phyloP scores from a whole-genome alignment of 1,284 basidiomycete species.

The Filobasidium uniguttulatum region DNA sequence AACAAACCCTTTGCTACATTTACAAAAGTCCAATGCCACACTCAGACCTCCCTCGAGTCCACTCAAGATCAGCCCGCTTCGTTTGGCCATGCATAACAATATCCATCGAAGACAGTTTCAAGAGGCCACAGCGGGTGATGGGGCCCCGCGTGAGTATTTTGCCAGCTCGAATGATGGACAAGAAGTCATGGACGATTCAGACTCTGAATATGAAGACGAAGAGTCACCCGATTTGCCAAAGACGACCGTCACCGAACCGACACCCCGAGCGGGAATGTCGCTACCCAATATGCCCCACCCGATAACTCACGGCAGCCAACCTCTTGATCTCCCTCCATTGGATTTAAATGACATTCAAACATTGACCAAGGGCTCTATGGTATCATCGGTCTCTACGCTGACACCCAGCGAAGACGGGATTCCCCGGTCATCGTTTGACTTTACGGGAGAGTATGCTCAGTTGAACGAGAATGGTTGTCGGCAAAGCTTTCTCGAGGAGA shows the following conservation, averaged over 20 bases:
- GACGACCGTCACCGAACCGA: neutral
- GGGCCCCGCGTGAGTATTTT: too few relatives aligned
- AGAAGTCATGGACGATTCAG: neutral
- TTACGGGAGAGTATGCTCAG: constrained; percentile 60
- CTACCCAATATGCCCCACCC: too few relatives aligned
- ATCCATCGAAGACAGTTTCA: constrained; percentile 1
- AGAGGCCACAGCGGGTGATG: too few relatives aligned
- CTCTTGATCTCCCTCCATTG: neutral
- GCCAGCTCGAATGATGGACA: neutral
- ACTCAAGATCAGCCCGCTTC: constrained; percentile 11
- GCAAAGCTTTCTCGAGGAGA: constrained; percentile 56
- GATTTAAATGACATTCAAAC: neutral
- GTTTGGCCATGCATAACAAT: constrained; percentile 4
- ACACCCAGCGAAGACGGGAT: constrained; percentile 30
- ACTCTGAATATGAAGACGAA: neutral
- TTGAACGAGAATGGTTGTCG: constrained; percentile 56
- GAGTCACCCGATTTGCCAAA: neutral
- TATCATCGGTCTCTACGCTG: neutral
- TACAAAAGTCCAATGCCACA: neutral
- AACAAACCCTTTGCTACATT: neutral
- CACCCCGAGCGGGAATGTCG: neutral
- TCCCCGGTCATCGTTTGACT: constrained; percentile 69
- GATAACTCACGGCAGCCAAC: too few relatives aligned
- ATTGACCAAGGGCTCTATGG: neutral
- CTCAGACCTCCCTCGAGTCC: constrained; percentile 1